Conservation (phyloP, 2,329 filamentous ascomycete species). For the Alternaria gaisen region DNA sequence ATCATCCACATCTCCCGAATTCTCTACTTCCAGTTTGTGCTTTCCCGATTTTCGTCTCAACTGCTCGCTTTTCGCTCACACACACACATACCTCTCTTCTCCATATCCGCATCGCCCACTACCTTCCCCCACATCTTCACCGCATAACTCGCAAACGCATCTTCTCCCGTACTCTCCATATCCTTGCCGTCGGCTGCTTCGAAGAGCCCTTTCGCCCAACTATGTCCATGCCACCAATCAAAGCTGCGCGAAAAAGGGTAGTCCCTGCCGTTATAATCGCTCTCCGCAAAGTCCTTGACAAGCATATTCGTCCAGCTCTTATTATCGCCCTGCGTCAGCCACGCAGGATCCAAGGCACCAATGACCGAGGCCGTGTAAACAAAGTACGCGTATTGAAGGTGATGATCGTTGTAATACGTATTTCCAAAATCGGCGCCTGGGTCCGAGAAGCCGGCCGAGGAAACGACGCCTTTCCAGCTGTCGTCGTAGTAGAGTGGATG, state of each 20-base stretch:
- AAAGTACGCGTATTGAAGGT: constrained; percentile 81
- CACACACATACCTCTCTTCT: constrained; percentile 63
- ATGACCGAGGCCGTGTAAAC: constrained; percentile 87
- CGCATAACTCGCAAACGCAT: constrained; percentile 85
- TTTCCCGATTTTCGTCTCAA: neutral
- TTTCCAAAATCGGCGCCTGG: constrained; percentile 83
- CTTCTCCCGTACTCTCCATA: constrained; percentile 89
- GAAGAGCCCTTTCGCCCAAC: constrained; percentile 85
- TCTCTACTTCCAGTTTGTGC: neutral
- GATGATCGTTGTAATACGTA: constrained; percentile 77
- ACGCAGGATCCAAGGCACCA: constrained; percentile 76
- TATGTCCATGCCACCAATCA: constrained; percentile 95
- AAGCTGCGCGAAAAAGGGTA: constrained; percentile 87
- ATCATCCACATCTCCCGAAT: neutral
- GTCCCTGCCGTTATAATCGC: constrained; percentile 67
- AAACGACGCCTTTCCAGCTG: constrained; percentile 83
- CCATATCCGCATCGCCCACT: constrained; percentile 78
- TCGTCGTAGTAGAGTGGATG: constrained; percentile 66
- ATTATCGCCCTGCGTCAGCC: constrained; percentile 71
- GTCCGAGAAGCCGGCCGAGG: constrained; percentile 77
- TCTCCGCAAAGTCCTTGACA: constrained; percentile 84
- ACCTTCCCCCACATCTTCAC: constrained; percentile 93
- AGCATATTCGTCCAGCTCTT: constrained; percentile 83
- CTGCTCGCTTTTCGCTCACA: neutral
- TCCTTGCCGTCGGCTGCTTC: constrained; percentile 78